A percentile compares a stretch with the other conserved stretches of the same genome.
Evolutionary conservation across 2,329 filamentous ascomycete species (phyloP).

Genomic region (Zalaria obscura): DNA sequence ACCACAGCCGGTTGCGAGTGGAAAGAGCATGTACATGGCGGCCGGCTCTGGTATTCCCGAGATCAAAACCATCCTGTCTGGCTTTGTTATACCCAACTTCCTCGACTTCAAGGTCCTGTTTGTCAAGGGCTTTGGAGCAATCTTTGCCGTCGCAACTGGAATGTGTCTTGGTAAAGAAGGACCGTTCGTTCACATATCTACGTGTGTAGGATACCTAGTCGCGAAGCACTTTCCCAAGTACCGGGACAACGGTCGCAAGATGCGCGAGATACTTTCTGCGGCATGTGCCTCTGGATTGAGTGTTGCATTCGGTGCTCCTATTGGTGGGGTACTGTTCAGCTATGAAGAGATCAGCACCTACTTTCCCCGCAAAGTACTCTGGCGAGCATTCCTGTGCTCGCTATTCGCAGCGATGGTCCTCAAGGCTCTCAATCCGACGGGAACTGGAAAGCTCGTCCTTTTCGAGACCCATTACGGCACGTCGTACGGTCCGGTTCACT

Average conservation of each 20-base stretch:
- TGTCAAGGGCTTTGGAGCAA: conserved; percentile 43
- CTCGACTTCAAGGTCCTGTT: conserved; percentile 40
- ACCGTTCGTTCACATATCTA: conserved; percentile 47
- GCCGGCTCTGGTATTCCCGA: conserved; percentile 46
- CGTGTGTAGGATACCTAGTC: conserved; percentile 41
- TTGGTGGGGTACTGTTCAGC: conserved; percentile 46
- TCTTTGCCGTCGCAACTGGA: conserved; percentile 44
- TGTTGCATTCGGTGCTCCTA: conserved; percentile 48
- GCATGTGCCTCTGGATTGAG: conserved; percentile 43
- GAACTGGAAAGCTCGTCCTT: conserved; percentile 45
- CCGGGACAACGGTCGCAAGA: conserved; percentile 40
- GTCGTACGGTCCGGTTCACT: conserved; percentile 40
- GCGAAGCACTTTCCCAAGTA: conserved; percentile 41
- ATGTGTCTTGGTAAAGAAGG: conserved; percentile 50
- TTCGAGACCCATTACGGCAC: conserved; percentile 47
- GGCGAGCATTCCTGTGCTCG: conserved; percentile 45
- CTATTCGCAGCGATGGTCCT: conserved; percentile 40
- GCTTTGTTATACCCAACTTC: conserved; percentile 46
- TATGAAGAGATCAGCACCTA: conserved; percentile 48
- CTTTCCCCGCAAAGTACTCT: conserved; percentile 45
- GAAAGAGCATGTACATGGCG: conserved; percentile 45
- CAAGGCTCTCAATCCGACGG: conserved; percentile 43
- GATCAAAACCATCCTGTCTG: conserved; percentile 46
- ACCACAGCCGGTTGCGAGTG: conserved; percentile 12
- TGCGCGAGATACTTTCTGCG: conserved; percentile 44